phyloP scores from a whole-genome alignment of 306 rosid species.

The Sindora glabra region DNA sequence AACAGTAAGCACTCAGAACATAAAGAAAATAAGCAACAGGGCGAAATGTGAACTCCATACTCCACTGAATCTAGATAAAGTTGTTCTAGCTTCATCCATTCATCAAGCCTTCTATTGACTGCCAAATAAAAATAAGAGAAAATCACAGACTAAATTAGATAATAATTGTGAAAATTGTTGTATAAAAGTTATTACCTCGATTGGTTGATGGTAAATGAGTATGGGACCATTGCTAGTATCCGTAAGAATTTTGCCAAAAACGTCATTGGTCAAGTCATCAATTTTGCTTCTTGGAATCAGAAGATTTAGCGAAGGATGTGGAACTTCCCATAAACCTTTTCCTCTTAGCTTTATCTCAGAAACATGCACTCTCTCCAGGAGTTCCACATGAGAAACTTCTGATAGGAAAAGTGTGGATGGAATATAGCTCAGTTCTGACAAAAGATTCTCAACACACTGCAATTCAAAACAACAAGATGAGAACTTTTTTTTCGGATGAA shows the following conservation, averaged over 20 bases:
- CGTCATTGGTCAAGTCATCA: conserved; percentile 26
- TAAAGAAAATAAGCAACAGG: too few relatives aligned
- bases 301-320: conserved; percentile 60
- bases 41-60: too few relatives aligned
- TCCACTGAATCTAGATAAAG: too few relatives aligned
- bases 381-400: conserved; percentile 44
- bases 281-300: conserved; percentile 42
- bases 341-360: conserved; percentile 36
- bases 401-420: conserved; percentile 48
- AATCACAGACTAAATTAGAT: too few relatives aligned
- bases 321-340: too few relatives aligned
- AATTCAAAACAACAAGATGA: neutral
- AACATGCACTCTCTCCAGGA: conserved; percentile 49
- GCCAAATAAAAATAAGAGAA: too few relatives aligned
- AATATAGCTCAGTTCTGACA: conserved; percentile 35
- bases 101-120: too few relatives aligned
- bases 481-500: too few relatives aligned
- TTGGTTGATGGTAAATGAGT: conserved; percentile 49
- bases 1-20: too few relatives aligned
- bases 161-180: too few relatives aligned
- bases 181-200: conserved; percentile 26
- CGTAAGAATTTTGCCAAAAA: conserved; percentile 44
- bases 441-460: conserved; percentile 36
- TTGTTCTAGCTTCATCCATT: too few relatives aligned
- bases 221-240: conserved; percentile 44